Percentiles rank a stretch among this genome's conserved stretches.
Conservation (phyloP, 164 flowering plant genomes). For the Akebia trifoliata region DNA sequence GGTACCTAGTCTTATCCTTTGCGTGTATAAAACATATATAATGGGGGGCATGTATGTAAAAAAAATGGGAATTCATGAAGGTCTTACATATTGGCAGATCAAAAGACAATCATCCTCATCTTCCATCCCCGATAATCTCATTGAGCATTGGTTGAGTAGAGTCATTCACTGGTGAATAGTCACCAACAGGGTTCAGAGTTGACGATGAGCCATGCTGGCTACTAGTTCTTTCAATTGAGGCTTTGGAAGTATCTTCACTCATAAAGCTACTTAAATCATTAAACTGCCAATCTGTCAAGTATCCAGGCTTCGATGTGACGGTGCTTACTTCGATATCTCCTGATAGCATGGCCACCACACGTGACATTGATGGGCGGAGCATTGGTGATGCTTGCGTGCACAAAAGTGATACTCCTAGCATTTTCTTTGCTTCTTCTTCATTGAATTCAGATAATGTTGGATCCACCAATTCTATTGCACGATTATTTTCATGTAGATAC, state of each 20-base stretch:
- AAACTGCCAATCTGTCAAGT: constrained; percentile 33
- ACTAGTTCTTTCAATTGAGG: constrained; percentile 3
- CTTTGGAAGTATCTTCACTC: not conserved
- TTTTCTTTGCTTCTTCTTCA: constrained; percentile 28
- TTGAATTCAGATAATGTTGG: constrained; percentile 22
- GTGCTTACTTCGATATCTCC: constrained; percentile 38
- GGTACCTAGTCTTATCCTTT: too few species aligned
- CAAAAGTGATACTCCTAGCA: constrained; percentile 40
- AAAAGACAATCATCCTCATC: too few species aligned
- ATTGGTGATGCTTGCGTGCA: constrained; percentile 49
- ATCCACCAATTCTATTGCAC: constrained; percentile 37
- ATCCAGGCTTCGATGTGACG: constrained; percentile 32
- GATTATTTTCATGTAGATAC: constrained; percentile 36
- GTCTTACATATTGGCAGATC: too few species aligned
- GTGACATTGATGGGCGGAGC: constrained; percentile 37
- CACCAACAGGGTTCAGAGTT: not conserved
- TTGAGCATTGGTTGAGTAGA: constrained; percentile 7
- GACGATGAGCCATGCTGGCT: not conserved
- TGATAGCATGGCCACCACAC: constrained; percentile 42
- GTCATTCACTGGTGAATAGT: not conserved
- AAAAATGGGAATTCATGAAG: too few species aligned
- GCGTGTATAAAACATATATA: too few species aligned
- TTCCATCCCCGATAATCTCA: constrained; percentile 17
- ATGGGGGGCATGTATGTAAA: too few species aligned
- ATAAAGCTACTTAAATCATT: constrained; percentile 28